Base-by-base conservation (phyloP, 768 basidiomycete species). In the Trametes meyenii region DNA sequence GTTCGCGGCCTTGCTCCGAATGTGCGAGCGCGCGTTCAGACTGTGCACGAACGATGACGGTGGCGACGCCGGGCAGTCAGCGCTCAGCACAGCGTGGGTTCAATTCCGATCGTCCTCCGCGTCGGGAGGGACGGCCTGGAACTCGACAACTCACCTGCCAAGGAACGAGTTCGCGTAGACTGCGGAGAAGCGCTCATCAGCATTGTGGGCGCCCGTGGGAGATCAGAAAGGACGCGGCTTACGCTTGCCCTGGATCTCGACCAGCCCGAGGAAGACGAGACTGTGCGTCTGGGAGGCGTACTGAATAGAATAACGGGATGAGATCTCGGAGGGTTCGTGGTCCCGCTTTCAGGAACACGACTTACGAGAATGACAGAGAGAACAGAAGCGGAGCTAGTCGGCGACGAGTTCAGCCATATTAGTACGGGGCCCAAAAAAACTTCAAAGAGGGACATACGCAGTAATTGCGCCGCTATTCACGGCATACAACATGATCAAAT, bases 221-320 rank as follows among this genome's bases (percentile, higher is more conserved):
- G 36, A 17, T 50, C 24, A 16, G 23, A 1, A 12, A 7, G 39
- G 14, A 45, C 33, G 8, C 16, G 4, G 59, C 61, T 48, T 33
- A 66, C 65, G 60, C 55, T 66, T 66, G 36, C 52, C 54, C 58
- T 66, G 61, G 42, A 66, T 57, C 58, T 66, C 65, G 36, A 66
- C 50, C n/a, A 66, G 46, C 40, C 65, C 65, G 33, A 61, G 61
- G 55, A 66, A 66, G 42, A 63, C 54, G 5, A 66, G 48, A 35
- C 65, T 66, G 53, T 58, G 19, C 40, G 56, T 62, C 58, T 62
- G 55, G 36, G 55, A 48, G 23, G 55, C 55, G 36, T 57, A 57
- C 44, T 38, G 48, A 33, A 33, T 33, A 33, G 7, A 39, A 10
- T 35, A 48, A 53, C 48, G 42, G 29, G 19, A 26, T 44, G 19